A percentile compares a stretch with the other conserved stretches of the same genome.
Conservation (phyloP, 163 green algal species). For the Scenedesmus sp. region DNA sequence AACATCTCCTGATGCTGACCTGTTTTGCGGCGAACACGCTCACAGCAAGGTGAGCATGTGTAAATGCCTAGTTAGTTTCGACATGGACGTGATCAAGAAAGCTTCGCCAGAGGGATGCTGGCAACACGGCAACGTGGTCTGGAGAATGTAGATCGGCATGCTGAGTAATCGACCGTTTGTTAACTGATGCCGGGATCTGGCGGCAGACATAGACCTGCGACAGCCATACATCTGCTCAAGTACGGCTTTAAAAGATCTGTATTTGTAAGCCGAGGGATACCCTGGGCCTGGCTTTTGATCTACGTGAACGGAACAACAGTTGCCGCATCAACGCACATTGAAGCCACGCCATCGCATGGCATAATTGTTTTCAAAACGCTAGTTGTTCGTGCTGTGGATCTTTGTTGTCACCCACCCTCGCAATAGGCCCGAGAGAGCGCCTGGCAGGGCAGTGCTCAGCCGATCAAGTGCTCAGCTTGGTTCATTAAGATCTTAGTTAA, state of each 20-base stretch:
- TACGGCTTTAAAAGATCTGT: neutral
- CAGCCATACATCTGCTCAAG: neutral
- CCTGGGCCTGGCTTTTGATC: neutral
- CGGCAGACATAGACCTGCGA: too few species aligned
- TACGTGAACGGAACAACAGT: neutral
- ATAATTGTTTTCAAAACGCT: neutral
- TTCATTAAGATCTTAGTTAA: neutral
- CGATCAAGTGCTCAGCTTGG: neutral
- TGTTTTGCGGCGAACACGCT: too few species aligned
- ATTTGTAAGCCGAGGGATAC: neutral
- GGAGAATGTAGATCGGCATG: neutral
- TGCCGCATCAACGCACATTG: neutral
- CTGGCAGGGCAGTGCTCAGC: neutral
- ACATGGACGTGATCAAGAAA: too few species aligned
- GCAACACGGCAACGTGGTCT: neutral
- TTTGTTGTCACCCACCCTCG: neutral
- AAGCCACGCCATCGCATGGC: too few species aligned
- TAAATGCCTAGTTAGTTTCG: too few species aligned
- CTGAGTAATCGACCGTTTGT: slow-evolving; percentile 14
- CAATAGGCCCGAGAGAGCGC: neutral
- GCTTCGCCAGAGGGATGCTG: too few species aligned
- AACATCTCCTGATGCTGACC: too few species aligned
- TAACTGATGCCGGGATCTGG: neutral
- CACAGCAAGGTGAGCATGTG: too few species aligned
- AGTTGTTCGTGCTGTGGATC: neutral